phyloP scores from a whole-genome alignment of 2,329 filamentous ascomycete genomes.

The Paecilomyces niveus region DNA sequence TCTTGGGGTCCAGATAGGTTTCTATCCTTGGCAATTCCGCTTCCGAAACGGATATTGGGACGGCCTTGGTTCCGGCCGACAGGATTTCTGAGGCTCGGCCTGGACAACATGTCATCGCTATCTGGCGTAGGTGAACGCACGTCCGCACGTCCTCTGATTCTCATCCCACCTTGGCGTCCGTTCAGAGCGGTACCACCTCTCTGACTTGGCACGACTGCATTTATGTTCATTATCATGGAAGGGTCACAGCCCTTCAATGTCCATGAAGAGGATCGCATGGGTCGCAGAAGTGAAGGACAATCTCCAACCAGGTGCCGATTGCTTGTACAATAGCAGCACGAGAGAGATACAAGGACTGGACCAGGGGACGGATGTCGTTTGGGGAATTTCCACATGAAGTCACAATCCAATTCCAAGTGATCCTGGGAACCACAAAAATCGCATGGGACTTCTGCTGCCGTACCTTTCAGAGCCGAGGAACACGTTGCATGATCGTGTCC shows the following conservation, averaged over 20 bases:
- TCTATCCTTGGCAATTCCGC: slow-evolving; percentile 20
- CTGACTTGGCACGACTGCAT: slow-evolving; percentile 13
- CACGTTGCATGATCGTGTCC: slow-evolving; percentile 53
- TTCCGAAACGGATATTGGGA: slow-evolving; percentile 29
- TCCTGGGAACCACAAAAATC: slow-evolving; percentile 50
- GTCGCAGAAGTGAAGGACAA: slow-evolving; percentile 28
- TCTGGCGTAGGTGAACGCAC: slow-evolving; percentile 21
- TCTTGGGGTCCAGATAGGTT: slow-evolving; percentile 14
- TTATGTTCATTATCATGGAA: slow-evolving; percentile 32
- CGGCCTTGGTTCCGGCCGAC: slow-evolving; percentile 20
- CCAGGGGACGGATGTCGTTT: slow-evolving; percentile 15
- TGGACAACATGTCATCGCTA: slow-evolving; percentile 27
- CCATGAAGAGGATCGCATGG: slow-evolving; percentile 28
- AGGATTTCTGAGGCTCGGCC: slow-evolving; percentile 19
- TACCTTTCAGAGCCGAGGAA: slow-evolving; percentile 51
- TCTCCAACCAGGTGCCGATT: slow-evolving; percentile 38
- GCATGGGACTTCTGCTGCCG: slow-evolving; percentile 49
- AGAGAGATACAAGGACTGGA: slow-evolving; percentile 35
- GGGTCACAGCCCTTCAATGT: slow-evolving; percentile 31
- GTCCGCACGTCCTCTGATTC: slow-evolving; percentile 30
- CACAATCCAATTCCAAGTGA: slow-evolving; percentile 56
- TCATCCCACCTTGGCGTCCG: slow-evolving; percentile 19
- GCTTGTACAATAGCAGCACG: slow-evolving; percentile 38
- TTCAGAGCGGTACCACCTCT: slow-evolving; percentile 9
- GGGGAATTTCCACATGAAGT: slow-evolving; percentile 49